Percentiles rank a stretch among this genome's conserved stretches.
Evolutionary conservation across 352 stramenopile species (phyloP).

Genomic region (Blastocystis hominis): DNA sequence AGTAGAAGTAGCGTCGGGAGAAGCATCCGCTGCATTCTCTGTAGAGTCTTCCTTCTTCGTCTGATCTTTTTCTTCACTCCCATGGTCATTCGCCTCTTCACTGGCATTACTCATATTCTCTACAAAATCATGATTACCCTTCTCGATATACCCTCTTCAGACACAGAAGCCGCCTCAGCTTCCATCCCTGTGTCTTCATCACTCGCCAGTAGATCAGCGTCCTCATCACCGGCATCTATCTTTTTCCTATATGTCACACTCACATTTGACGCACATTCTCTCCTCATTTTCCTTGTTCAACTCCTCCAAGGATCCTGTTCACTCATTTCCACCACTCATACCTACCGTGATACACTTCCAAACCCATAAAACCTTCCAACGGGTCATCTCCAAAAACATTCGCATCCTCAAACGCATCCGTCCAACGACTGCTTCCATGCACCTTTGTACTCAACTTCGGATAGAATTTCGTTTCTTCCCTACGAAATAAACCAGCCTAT

Average conservation of each 20-base stretch:
- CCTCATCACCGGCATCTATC: not conserved
- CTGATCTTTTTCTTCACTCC: no score
- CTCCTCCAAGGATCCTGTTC: conserved; percentile 26
- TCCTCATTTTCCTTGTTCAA: conserved; percentile 19
- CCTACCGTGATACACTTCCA: conserved; percentile 50
- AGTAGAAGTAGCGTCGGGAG: no score
- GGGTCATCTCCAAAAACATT: conserved; percentile 33
- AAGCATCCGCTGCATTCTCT: no score
- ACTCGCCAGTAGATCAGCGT: not conserved
- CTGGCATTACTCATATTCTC: no score
- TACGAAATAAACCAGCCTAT: not conserved
- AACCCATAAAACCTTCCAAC: conserved; percentile 49
- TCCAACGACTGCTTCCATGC: not conserved
- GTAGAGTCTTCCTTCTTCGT: no score
- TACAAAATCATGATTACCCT: not conserved
- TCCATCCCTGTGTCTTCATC: not conserved
- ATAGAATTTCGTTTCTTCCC: conserved; percentile 42
- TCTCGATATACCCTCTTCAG: not conserved
- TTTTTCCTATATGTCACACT: not conserved
- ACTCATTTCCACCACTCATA: not conserved
- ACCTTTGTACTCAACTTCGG: not conserved
- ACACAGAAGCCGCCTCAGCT: not conserved
- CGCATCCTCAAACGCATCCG: conserved; percentile 10
- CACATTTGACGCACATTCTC: not conserved
- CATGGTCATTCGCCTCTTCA: no score